Evolutionary conservation across 495 filamentous ascomycete genomes (phyloP).

Genomic region (Penicillium pancosmium): DNA sequence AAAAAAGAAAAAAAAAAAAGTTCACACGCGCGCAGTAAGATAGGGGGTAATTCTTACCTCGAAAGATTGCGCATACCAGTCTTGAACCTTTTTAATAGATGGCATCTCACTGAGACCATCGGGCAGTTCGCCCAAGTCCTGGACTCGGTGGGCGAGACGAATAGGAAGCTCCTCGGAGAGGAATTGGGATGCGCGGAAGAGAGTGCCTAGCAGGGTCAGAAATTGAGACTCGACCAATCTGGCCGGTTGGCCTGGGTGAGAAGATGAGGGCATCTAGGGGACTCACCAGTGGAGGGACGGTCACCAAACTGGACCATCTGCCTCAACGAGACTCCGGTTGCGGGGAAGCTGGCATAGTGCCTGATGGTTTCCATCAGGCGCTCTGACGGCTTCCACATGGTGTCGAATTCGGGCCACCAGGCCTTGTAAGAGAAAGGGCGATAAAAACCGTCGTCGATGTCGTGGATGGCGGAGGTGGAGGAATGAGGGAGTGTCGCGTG

Average conservation of each 20-base stretch:
- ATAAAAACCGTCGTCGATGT: background rate
- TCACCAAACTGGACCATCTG: constrained; percentile 99
- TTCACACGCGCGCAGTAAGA: background rate
- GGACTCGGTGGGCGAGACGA: constrained; percentile 91
- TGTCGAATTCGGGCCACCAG: constrained; percentile 38
- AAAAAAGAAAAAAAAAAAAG: background rate
- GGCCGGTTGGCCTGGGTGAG: no score
- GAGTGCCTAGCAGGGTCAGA: constrained; percentile 63
- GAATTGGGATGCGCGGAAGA: constrained; percentile 97
- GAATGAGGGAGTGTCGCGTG: constrained; percentile 33
- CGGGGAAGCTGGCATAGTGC: constrained; percentile 96
- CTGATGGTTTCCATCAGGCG: constrained; percentile 97
- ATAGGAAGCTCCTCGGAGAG: constrained; percentile 98
- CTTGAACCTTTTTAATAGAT: constrained; percentile 89
- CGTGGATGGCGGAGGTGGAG: constrained; percentile 13
- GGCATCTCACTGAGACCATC: constrained; percentile 99
- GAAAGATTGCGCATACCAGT: constrained; percentile 99
- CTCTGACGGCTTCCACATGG: constrained; percentile 89
- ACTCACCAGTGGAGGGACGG: constrained; percentile 78
- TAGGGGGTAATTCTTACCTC: constrained; percentile 62
- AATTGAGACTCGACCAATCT: background rate
- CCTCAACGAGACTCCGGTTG: constrained; percentile 91
- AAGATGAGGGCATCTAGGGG: background rate
- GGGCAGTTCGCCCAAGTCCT: constrained; percentile 88
- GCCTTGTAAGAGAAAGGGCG: constrained; percentile 19